Percentiles rank a stretch among this genome's conserved stretches.
Evolutionary conservation across 805 yeast genomes (phyloP).

Genomic region (Teunomyces cretensis): DNA sequence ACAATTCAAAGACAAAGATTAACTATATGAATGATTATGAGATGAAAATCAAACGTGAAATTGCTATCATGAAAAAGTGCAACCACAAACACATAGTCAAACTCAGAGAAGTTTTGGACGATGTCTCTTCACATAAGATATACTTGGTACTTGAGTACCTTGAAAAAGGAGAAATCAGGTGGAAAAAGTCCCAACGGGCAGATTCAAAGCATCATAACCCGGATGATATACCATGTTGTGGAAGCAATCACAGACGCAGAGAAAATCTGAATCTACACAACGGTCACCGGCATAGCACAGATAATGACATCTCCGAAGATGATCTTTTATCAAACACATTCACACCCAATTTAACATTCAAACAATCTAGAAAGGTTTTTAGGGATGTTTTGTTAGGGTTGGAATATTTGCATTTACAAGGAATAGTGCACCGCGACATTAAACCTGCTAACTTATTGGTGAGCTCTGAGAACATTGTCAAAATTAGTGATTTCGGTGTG

Average conservation of each 20-base stretch:
- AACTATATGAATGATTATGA: slow-evolving; percentile 26
- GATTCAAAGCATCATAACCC: not conserved
- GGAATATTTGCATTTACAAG: slow-evolving; percentile 87
- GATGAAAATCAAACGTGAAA: slow-evolving; percentile 39
- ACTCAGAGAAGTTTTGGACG: slow-evolving; percentile 73
- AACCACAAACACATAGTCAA: slow-evolving; percentile 42
- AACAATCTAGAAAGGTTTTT: slow-evolving; percentile 67
- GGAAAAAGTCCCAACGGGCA: slow-evolving; percentile 46
- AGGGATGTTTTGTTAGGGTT: slow-evolving; percentile 85
- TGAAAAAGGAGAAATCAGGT: slow-evolving; percentile 85
- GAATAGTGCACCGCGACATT: slow-evolving; percentile 91
- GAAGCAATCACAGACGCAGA: slow-evolving; percentile 10
- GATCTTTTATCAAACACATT: slow-evolving; percentile 22
- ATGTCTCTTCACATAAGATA: slow-evolving; percentile 75
- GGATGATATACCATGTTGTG: slow-evolving; percentile 46
- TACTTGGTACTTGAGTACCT: slow-evolving; percentile 88
- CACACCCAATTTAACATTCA: slow-evolving; percentile 63
- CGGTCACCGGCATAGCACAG: not conserved
- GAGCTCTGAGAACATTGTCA: slow-evolving; percentile 67
- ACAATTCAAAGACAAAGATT: slow-evolving; percentile 12
- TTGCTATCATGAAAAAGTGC: slow-evolving; percentile 50
- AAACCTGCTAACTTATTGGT: slow-evolving; percentile 90
- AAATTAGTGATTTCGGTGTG: slow-evolving; percentile 96
- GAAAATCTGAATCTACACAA: not conserved
- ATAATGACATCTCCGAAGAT: slow-evolving; percentile 14